Base-by-base conservation (phyloP, 2,329 filamentous ascomycete genomes). In the Periconia sp. region DNA sequence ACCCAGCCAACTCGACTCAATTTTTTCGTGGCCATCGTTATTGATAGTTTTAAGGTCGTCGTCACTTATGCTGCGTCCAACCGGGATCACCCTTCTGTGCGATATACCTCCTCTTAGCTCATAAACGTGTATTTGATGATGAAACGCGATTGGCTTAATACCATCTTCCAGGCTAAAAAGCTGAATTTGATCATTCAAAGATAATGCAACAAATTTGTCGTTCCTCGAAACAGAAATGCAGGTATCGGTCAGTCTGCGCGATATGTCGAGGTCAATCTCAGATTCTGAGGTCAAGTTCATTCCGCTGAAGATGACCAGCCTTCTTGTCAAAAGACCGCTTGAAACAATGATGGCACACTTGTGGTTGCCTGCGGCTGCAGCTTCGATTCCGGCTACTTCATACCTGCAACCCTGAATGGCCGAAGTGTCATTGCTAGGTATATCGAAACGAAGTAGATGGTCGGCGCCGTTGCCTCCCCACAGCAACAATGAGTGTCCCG, bases 341-440 rank as follows among this genome's bases (percentile, higher is more conserved):
- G 60, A 50, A 42, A 65, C 59, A 42, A 74, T 61, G 6, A 72
- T 55, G 10, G 68, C 71, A 52, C 69, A 73, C 47, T 66, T 66
- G 45, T 64, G 62, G 44, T 70, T 62, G 13, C 71, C 71, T 35
- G 66, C 67, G 8, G 70, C 70, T 33, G 60, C 68, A 47, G 64
- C 63, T 50, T 72, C 69, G 8, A 72, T 64, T 3, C 61, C 58
- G 5, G 65, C 52, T n/a, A 69, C 59, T 51, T 71, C 68, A 45
- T 73, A 73, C 46, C 56, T 66, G 44, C 69, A 68, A 9, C 65
- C 58, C 49, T 67, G 66, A 6, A 63, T 64, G 9, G 58, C 60
- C 8, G 62, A 60, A 3, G 64, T 55, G 33, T 69, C 62, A 10
- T 63, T 59, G n/a, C 46, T 55, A 3, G 64, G 54, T 1, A 70